Conservation (phyloP, 225 moss, liverwort and hornwort genomes). For the Lunularia cruciata region DNA sequence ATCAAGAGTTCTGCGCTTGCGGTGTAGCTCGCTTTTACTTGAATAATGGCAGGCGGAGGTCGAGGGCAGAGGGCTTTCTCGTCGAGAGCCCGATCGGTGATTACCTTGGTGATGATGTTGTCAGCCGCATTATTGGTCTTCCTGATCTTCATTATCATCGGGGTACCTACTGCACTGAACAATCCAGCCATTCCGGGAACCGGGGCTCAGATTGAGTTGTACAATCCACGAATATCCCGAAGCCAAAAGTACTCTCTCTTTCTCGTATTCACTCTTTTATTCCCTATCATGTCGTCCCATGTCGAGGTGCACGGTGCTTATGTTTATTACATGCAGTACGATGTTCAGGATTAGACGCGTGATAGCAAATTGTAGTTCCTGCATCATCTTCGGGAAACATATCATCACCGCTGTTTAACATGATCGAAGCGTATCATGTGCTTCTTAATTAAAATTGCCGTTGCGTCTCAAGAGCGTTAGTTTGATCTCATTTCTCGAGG, state of each 20-base stretch:
- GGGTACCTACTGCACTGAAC: slow-evolving; percentile 25
- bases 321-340: too few species aligned
- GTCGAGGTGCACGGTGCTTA: too few species aligned
- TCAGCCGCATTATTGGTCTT: slow-evolving; percentile 42
- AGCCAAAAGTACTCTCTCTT: slow-evolving; percentile 21
- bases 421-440: not conserved
- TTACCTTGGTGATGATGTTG: slow-evolving; percentile 47
- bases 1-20: not conserved
- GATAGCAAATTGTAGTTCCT: too few species aligned
- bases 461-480: not conserved
- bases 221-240: slow-evolving; percentile 28
- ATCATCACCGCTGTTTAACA: not conserved
- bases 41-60: slow-evolving; percentile 35
- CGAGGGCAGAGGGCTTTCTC: slow-evolving; percentile 40
- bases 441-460: not conserved
- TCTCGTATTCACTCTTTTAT: not conserved
- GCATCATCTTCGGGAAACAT: not conserved
- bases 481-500: too few species aligned
- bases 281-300: too few species aligned
- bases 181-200: slow-evolving; percentile 16
- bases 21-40: not conserved
- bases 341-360: not conserved
- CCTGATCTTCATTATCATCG: slow-evolving; percentile 40
- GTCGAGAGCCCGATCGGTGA: slow-evolving; percentile 34
- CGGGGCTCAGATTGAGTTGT: slow-evolving; percentile 44